Base-by-base conservation (phyloP, 2,329 filamentous ascomycete genomes). In the Microcyclosporella mali region DNA sequence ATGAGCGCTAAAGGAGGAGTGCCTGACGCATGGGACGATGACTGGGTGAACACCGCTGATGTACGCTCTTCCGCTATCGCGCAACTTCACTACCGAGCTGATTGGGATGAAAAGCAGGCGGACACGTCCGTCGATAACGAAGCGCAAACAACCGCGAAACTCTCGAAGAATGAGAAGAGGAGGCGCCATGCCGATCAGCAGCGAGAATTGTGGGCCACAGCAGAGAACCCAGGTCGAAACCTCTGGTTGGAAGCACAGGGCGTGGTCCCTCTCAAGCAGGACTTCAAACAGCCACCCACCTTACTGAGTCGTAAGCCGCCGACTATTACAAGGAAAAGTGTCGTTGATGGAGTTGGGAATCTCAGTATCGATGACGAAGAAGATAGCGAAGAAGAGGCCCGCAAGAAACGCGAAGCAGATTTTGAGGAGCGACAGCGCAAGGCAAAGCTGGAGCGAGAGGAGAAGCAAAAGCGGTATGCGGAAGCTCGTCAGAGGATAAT, bases 381-480 rank as follows among this genome's bases (percentile, higher is more conserved):
- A 9, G 82, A 85, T 32, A 84, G 81, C 18, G 78, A 84, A 40
- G 78, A 82, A 18, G 77, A 80, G 42, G 66, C 70, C 37, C 67
- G 70, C 41, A 80, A 78, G 60, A 77, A 78, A 50, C 70, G 74
- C 15, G 79, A 81, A 54, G 77, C 79, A 33, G 84, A 79, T 0
- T 77, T 83, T 3, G 85, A 90, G 56, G 84, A 95, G 68, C 77
- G 88, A 27, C 81, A 85, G 49, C 78, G 81, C 17, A 84, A 84
- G 59, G 85, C 89, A 40, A 80, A 88, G 61, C 75, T 78, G 37
- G 87, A 94, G 56, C 78, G 81, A 8, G 88, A 94, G 60, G 88
- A 94, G 68, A 95, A 92, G 70, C 85, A 94, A 69, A 81, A 81
- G 43, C 84, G 85, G 47, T 95, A 95, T 62, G 85, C 94, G 48